A percentile compares a stretch with the other conserved stretches of the same genome.
These are phyloP conservation scores for Monosporascus sp. DNA, from an alignment of 2,329 filamentous ascomycete species.

Conservation along the genomic window DNA sequence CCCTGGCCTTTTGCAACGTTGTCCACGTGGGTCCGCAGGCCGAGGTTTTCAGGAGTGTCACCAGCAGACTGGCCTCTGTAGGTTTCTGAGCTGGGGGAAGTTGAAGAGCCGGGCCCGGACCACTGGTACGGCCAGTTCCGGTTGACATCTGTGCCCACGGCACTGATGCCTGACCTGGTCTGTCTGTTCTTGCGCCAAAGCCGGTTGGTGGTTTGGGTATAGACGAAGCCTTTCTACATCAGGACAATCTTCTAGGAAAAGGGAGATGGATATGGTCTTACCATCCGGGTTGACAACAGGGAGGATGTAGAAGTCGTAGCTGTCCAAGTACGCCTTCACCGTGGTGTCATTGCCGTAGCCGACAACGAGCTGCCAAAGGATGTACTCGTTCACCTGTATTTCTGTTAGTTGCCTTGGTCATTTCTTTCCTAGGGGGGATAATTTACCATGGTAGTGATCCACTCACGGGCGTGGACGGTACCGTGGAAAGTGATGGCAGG, in stretches of 20 bases:
- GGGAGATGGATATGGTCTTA: constrained; percentile 14
- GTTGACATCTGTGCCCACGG: constrained; percentile 47
- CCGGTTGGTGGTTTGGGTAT: constrained; percentile 44
- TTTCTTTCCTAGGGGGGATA: constrained; percentile 29
- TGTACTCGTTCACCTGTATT: constrained; percentile 39
- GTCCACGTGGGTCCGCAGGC: constrained; percentile 41
- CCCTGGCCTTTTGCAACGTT: constrained; percentile 36
- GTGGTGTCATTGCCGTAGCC: constrained; percentile 35
- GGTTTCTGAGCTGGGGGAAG: constrained; percentile 40
- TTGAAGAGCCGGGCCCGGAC: constrained; percentile 38
- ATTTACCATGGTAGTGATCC: constrained; percentile 54
- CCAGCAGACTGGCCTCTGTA: constrained; percentile 36
- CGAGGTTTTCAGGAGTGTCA: constrained; percentile 43
- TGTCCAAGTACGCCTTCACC: constrained; percentile 43
- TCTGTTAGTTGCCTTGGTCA: background rate
- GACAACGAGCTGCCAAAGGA: constrained; percentile 41
- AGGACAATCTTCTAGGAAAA: background rate
- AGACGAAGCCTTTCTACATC: constrained; percentile 39
- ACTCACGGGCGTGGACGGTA: constrained; percentile 50
- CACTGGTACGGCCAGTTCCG: constrained; percentile 48
- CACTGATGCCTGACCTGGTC: constrained; percentile 32
- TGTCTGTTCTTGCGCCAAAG: constrained; percentile 52
- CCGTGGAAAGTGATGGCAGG: constrained; percentile 47
- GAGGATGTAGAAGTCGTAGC: constrained; percentile 55
- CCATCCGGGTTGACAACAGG: constrained; percentile 50